A percentile compares a stretch with the other conserved stretches of the same genome.
These are phyloP conservation scores for Camellia granthamiana DNA, from an alignment of 148 eudicot genomes.

Conservation along the genomic window DNA sequence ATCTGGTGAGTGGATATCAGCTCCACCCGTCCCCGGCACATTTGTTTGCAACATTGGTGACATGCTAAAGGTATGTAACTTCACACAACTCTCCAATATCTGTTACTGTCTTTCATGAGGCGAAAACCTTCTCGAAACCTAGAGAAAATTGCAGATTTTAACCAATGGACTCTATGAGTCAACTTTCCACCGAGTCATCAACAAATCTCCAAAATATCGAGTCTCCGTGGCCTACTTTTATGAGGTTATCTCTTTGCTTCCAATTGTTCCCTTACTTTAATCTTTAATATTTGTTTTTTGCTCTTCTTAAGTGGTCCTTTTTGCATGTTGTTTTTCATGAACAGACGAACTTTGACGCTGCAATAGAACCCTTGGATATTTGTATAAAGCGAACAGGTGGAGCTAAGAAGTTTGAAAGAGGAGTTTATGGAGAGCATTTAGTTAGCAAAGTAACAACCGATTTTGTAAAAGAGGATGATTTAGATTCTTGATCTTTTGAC, in stretches of 20 bases:
- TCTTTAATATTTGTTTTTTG: background rate
- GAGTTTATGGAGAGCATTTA: slow-evolving; percentile 89
- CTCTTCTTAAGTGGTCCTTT: background rate
- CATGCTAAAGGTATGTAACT: slow-evolving; percentile 76
- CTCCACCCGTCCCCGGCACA: slow-evolving; percentile 84
- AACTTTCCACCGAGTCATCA: slow-evolving; percentile 80
- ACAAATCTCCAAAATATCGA: slow-evolving; percentile 65
- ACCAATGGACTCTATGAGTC: slow-evolving; percentile 85
- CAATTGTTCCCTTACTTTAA: background rate
- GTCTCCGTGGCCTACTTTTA: slow-evolving; percentile 84
- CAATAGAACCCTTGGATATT: slow-evolving; percentile 72
- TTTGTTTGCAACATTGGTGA: slow-evolving; percentile 95
- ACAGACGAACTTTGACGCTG: slow-evolving; percentile 90
- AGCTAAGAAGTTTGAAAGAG: slow-evolving; percentile 54
- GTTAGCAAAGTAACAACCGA: slow-evolving; percentile 71
- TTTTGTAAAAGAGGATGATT: slow-evolving; percentile 37
- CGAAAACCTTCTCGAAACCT: background rate
- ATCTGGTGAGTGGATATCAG: slow-evolving; percentile 97
- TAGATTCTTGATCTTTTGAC: background rate
- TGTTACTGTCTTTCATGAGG: background rate
- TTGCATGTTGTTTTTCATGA: background rate
- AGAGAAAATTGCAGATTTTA: slow-evolving; percentile 54
- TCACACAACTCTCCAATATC: slow-evolving; percentile 9
- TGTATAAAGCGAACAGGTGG: slow-evolving; percentile 67
- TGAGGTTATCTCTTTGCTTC: slow-evolving; percentile 51